Conservation (phyloP, 768 basidiomycete species). For the Nidularia pulvinata region DNA sequence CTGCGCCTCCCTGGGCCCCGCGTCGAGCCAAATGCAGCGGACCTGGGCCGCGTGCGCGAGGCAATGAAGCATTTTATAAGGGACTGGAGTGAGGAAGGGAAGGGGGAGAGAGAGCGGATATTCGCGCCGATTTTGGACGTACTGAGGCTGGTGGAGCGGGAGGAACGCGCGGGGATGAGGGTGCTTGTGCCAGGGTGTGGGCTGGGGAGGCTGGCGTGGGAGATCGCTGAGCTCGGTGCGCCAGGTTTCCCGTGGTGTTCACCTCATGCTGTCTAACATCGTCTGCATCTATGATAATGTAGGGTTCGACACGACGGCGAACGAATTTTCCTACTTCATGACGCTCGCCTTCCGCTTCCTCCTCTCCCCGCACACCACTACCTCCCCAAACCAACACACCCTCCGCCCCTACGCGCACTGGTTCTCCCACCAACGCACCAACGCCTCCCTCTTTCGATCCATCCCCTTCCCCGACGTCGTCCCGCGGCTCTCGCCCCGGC, state of each 20-base stretch:
- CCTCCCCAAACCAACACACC: constrained; percentile 39
- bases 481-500: constrained; percentile 40
- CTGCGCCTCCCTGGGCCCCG: constrained; percentile 9
- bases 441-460: constrained; percentile 45
- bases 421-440: constrained; percentile 67
- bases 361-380: constrained; percentile 44
- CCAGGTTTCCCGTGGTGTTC: not conserved
- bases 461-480: constrained; percentile 62
- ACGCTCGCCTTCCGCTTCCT: constrained; percentile 59
- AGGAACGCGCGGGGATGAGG: constrained; percentile 25
- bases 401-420: constrained; percentile 65
- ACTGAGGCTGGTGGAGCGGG: constrained; percentile 25
- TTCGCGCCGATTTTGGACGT: constrained; percentile 57
- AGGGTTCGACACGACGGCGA: constrained; percentile 60
- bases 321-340: constrained; percentile 70
- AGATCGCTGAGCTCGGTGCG: constrained; percentile 60
- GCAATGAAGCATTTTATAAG: constrained; percentile 68
- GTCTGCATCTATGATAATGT: too few relatives aligned
- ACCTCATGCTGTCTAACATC: constrained; percentile 6
- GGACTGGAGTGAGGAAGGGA: constrained; percentile 68
- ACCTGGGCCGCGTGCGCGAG: constrained; percentile 53
- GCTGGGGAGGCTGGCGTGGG: constrained; percentile 66
- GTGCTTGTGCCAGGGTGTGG: constrained; percentile 69
- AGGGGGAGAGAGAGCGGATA: constrained; percentile 49
- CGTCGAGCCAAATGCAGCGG: constrained; percentile 18